A percentile compares a stretch with the other conserved stretches of the same genome.
Evolutionary conservation across 2,329 filamentous ascomycete genomes (phyloP).

Genomic region (Penicillium sclerotiorum): DNA sequence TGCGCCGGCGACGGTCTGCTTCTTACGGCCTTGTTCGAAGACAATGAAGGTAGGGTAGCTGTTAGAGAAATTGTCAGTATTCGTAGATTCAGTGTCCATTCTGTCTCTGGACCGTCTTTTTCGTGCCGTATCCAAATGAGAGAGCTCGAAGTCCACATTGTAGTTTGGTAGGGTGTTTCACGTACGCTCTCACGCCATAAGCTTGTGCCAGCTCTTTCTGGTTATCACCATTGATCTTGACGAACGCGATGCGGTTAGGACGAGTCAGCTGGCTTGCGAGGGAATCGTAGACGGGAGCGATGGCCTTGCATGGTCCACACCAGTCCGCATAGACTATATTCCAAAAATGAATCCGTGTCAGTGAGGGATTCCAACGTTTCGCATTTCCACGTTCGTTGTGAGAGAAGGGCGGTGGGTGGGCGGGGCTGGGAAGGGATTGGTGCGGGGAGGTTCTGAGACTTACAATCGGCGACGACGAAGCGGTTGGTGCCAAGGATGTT

Average conservation of each 20-base stretch:
- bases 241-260: constrained; percentile 75
- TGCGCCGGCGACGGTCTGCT: constrained; percentile 72
- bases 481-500: constrained; percentile 69
- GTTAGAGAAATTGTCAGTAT: constrained; percentile 9
- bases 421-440: constrained; percentile 10
- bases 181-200: constrained; percentile 71
- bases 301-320: constrained; percentile 81
- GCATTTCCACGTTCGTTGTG: not conserved
- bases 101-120: no score
- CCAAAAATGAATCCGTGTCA: constrained; percentile 10
- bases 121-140: no score
- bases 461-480: constrained; percentile 88
- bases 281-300: constrained; percentile 80
- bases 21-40: constrained; percentile 71
- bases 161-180: constrained; percentile 10
- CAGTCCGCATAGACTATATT: constrained; percentile 79
- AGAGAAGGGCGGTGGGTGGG: not conserved
- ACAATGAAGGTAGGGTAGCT: constrained; percentile 80
- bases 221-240: constrained; percentile 80
- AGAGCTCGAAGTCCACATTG: no score
- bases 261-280: constrained; percentile 72
- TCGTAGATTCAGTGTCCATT: not conserved
- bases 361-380: constrained; percentile 2
- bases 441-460: constrained; percentile 43
- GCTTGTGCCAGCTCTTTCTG: constrained; percentile 72